These are phyloP conservation scores for Hansfordia pulvinata DNA, from an alignment of 2,329 filamentous ascomycete species.

Conservation along the genomic window DNA sequence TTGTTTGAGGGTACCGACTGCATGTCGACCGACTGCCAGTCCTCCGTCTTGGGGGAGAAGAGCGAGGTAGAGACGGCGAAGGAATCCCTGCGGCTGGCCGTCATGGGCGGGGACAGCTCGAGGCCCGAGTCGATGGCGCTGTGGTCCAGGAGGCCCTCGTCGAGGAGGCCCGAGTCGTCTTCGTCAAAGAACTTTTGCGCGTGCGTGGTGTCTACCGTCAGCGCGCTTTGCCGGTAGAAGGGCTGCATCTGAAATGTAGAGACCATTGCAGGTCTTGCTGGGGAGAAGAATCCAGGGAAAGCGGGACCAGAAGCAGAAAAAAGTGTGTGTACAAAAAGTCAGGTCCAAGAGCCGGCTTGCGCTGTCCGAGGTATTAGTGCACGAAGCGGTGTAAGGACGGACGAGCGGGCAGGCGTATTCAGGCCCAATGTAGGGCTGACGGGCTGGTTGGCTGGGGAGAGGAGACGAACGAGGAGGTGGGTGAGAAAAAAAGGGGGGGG, in stretches of 20 bases:
- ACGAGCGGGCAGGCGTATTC: too few relatives aligned
- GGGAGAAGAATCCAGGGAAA: slow-evolving; percentile 3
- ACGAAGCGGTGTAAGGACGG: too few relatives aligned
- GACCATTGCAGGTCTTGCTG: slow-evolving; percentile 27
- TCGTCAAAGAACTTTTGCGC: slow-evolving; percentile 47
- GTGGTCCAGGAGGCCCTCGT: slow-evolving; percentile 47
- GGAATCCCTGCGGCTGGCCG: slow-evolving; percentile 48
- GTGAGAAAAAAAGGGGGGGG: too few relatives aligned
- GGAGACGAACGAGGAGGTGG: too few relatives aligned
- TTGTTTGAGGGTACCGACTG: slow-evolving; percentile 50
- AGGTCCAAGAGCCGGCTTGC: too few relatives aligned
- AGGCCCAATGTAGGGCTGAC: too few relatives aligned
- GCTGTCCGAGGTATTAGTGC: too few relatives aligned
- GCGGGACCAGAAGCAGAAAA: slow-evolving; percentile 2
- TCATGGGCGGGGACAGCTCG: slow-evolving; percentile 50
- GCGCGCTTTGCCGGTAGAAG: slow-evolving; percentile 33
- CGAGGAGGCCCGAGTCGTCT: slow-evolving; percentile 44
- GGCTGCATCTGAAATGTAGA: slow-evolving; percentile 36
- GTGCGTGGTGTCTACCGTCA: slow-evolving; percentile 39
- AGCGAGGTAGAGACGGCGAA: slow-evolving; percentile 43
- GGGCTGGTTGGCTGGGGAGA: too few relatives aligned
- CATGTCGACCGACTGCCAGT: slow-evolving; percentile 53
- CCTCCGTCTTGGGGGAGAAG: slow-evolving; percentile 52
- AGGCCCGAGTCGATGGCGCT: slow-evolving; percentile 45
- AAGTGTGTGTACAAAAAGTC: too few relatives aligned